phyloP scores from a whole-genome alignment of 1,139 yeast genomes.

The Keqinozyma sinolaborantium region DNA sequence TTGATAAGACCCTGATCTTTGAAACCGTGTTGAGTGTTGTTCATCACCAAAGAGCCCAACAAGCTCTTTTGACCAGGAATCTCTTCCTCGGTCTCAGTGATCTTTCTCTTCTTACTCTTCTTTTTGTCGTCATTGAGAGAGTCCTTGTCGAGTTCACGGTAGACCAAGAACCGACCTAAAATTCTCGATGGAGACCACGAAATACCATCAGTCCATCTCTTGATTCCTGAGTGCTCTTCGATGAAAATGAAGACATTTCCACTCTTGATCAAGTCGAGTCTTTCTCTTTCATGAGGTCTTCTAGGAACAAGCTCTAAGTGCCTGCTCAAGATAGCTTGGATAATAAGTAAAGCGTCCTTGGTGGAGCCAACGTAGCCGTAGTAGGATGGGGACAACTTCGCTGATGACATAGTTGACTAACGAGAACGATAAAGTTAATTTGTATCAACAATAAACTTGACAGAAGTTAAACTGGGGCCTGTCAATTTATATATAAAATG shows the following conservation, averaged over 20 bases:
- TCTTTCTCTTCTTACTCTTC: constrained; percentile 26
- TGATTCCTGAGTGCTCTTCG: constrained; percentile 79
- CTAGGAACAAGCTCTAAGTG: constrained; percentile 64
- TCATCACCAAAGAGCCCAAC: constrained; percentile 10
- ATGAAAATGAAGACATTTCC: constrained; percentile 85
- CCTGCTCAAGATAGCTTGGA: constrained; percentile 71
- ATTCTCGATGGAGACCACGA: constrained; percentile 92
- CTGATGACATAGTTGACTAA: constrained; percentile 16
- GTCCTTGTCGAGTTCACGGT: constrained; percentile 69
- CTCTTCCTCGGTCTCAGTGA: constrained; percentile 13
- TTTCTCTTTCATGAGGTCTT: constrained; percentile 80
- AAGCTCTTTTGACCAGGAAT: constrained; percentile 9
- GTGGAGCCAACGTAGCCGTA: constrained; percentile 79
- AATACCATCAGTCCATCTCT: constrained; percentile 93
- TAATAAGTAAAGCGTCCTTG: constrained; percentile 76
- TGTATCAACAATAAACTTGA: neutral
- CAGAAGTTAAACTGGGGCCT: neutral
- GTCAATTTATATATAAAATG: neutral
- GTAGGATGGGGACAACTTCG: constrained; percentile 55
- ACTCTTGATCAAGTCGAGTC: constrained; percentile 59
- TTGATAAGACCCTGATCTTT: constrained; percentile 77
- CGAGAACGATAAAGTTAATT: neutral
- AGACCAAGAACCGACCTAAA: constrained; percentile 76
- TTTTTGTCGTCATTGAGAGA: constrained; percentile 10
- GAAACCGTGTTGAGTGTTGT: constrained; percentile 54